Evolutionary conservation across 148 eudicot genomes (phyloP).

Genomic region (Rhododendron simsii): DNA sequence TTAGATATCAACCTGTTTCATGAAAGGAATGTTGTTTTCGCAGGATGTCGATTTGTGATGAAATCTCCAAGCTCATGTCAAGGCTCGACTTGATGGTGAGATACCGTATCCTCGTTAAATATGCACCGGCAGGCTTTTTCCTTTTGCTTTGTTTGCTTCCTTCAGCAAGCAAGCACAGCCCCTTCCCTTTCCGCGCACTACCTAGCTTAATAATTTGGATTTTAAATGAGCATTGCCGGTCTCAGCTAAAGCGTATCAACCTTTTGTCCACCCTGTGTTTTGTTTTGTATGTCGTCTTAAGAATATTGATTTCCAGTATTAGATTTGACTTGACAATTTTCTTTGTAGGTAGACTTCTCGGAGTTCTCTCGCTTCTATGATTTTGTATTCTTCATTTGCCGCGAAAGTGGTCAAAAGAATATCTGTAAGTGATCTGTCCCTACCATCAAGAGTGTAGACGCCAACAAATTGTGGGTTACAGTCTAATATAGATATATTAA

Average conservation of each 20-base stretch:
- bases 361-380: conserved; percentile 81
- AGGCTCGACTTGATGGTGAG: conserved; percentile 57
- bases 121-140: background rate
- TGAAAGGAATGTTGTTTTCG: background rate
- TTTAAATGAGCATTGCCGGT: background rate
- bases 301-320: background rate
- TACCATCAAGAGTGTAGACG: background rate
- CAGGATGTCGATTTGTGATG: conserved; percentile 61
- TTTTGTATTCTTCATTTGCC: conserved; percentile 79
- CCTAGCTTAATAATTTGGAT: background rate
- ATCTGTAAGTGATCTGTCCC: conserved; percentile 49
- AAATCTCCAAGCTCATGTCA: conserved; percentile 64
- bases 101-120: background rate
- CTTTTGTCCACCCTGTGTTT: background rate
- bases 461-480: background rate
- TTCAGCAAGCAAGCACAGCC: background rate
- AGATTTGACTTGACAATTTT: background rate
- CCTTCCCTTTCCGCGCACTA: background rate
- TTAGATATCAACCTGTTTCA: background rate
- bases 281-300: background rate
- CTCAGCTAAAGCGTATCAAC: background rate
- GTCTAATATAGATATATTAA: background rate
- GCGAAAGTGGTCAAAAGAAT: conserved; percentile 86
- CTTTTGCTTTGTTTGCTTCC: background rate
- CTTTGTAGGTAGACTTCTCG: conserved; percentile 55